A percentile compares a stretch with the other conserved stretches of the same genome.
Conservation (phyloP, 2,329 filamentous ascomycete species). For the Boeremia lycopersici region DNA sequence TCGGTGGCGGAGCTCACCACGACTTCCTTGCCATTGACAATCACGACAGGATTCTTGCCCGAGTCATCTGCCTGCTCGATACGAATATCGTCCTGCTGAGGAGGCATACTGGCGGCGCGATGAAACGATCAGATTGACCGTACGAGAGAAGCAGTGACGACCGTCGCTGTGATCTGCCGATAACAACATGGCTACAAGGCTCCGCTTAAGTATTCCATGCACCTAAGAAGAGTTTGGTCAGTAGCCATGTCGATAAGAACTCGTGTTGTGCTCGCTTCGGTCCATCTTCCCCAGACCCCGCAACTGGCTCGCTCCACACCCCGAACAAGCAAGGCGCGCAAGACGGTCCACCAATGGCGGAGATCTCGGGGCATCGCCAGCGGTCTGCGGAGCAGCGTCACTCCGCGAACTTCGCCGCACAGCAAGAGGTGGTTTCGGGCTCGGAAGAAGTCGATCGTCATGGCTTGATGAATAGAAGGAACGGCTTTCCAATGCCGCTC, state of each 20-base stretch:
- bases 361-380: slow-evolving; percentile 21
- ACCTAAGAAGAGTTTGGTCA: background rate
- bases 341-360: slow-evolving; percentile 10
- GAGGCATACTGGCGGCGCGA: background rate
- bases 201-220: slow-evolving; percentile 5
- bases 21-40: slow-evolving; percentile 22
- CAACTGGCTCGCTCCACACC: slow-evolving; percentile 9
- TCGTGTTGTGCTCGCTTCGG: slow-evolving; percentile 11
- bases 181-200: background rate
- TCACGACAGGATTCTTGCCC: slow-evolving; percentile 7
- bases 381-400: slow-evolving; percentile 16
- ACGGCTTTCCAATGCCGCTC: background rate
- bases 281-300: slow-evolving; percentile 14
- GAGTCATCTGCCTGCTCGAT: slow-evolving; percentile 6
- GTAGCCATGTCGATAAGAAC: background rate
- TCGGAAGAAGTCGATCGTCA: slow-evolving; percentile 1
- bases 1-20: slow-evolving; percentile 29
- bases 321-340: slow-evolving; percentile 1
- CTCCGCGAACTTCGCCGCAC: background rate
- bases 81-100: slow-evolving; percentile 7
- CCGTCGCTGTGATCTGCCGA: background rate
- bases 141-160: background rate
- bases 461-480: background rate
- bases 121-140: background rate
- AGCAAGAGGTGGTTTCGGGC: background rate